Percentiles rank a stretch among this genome's conserved stretches.
phyloP scores from a whole-genome alignment of 139 green algal genomes.

The Pleodorina starrii region DNA sequence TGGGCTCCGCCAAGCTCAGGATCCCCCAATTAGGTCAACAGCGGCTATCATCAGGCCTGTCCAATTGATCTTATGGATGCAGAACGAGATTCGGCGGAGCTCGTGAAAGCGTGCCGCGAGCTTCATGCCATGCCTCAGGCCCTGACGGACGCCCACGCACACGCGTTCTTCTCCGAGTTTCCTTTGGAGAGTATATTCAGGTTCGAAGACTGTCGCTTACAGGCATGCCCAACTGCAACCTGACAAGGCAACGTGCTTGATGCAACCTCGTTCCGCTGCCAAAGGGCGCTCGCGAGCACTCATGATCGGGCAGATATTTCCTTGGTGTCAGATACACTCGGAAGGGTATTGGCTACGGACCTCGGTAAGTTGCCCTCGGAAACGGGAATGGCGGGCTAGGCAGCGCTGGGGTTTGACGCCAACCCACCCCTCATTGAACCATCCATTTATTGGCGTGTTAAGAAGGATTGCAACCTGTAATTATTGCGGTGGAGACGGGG shows the following conservation, averaged over 20 bases:
- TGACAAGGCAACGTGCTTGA: not conserved
- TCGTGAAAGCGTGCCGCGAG: constrained; percentile 3
- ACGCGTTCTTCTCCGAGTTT: constrained; percentile 27
- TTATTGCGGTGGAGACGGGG: too few species aligned
- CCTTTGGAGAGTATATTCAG: constrained; percentile 38
- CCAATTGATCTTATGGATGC: not conserved
- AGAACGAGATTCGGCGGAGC: not conserved
- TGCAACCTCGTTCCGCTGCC: not conserved
- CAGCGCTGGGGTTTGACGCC: too few species aligned
- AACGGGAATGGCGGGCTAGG: too few species aligned
- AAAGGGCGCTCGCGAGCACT: not conserved
- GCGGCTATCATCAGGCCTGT: too few species aligned
- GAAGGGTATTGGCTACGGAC: not conserved
- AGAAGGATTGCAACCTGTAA: too few species aligned
- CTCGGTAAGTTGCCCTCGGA: not conserved
- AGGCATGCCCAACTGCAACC: not conserved
- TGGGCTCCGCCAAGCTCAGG: too few species aligned
- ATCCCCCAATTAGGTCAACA: too few species aligned
- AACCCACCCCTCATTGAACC: too few species aligned
- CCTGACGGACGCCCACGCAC: not conserved
- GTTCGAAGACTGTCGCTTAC: not conserved
- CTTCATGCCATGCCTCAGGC: not conserved
- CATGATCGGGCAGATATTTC: not conserved
- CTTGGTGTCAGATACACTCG: not conserved
- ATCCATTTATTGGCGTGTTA: too few species aligned